Percentiles rank a stretch among this genome's conserved stretches.
Conservation (phyloP, 2,329 filamentous ascomycete genomes). For the Epicoccum sorghinum region DNA sequence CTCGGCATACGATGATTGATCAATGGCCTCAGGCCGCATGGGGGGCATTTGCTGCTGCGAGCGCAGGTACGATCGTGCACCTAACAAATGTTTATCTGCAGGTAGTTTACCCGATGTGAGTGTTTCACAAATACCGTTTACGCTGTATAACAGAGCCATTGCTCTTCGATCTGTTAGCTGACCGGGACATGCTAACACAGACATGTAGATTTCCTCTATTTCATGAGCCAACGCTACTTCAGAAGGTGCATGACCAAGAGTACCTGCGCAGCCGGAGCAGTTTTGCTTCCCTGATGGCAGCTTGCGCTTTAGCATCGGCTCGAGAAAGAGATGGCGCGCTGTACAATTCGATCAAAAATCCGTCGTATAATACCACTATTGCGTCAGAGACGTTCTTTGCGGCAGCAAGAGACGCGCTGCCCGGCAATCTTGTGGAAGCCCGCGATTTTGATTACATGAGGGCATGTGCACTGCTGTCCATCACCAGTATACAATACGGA, state of each 20-base stretch:
- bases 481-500: constrained; percentile 60
- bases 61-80: background rate
- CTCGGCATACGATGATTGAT: background rate
- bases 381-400: background rate
- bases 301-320: constrained; percentile 16
- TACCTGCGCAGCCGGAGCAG: background rate
- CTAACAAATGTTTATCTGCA: background rate
- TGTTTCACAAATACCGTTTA: no score
- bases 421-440: constrained; percentile 13
- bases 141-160: no score
- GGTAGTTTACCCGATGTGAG: background rate
- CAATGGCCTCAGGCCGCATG: background rate
- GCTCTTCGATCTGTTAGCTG: no score
- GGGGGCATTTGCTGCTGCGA: background rate
- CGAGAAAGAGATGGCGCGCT: constrained; percentile 13
- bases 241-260: background rate
- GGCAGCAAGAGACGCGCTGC: background rate
- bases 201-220: background rate
- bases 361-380: background rate
- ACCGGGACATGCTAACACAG: background rate
- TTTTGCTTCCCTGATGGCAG: constrained; percentile 15
- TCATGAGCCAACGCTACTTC: background rate
- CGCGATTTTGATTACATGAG: constrained; percentile 52
- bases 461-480: constrained; percentile 56
- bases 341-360: background rate